Conservation (phyloP, 257 asterid genomes). For the Solanum microdontum region DNA sequence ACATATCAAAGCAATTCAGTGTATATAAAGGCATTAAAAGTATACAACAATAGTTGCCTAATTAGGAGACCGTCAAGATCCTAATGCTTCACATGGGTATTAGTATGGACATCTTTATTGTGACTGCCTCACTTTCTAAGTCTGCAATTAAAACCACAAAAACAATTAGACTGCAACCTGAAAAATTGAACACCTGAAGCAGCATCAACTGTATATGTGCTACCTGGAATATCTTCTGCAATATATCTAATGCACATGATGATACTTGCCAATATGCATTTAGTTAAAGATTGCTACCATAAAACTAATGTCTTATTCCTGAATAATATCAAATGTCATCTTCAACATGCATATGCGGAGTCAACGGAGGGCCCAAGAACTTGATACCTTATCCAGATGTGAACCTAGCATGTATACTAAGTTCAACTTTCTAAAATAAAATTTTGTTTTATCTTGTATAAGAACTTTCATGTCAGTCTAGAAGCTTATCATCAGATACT, state of each 20-base stretch:
- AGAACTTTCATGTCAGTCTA: not conserved
- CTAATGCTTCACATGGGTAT: not conserved
- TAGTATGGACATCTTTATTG: not conserved
- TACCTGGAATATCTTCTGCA: not conserved
- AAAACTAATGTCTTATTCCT: not conserved
- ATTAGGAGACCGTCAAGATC: not conserved
- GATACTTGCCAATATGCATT: not conserved
- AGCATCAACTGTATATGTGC: not conserved
- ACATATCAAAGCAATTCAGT: not conserved
- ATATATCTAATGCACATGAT: not conserved
- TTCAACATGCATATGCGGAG: not conserved
- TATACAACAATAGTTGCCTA: not conserved
- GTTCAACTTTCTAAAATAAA: not conserved
- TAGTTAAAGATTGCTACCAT: not conserved
- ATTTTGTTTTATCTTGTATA: not conserved
- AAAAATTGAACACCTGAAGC: not conserved
- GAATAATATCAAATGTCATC: not conserved
- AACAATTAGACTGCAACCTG: not conserved
- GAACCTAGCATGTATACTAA: not conserved
- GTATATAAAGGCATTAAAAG: not conserved
- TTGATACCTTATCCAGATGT: too few relatives aligned
- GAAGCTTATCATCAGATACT: not conserved
- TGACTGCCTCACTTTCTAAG: not conserved
- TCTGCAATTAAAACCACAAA: not conserved
- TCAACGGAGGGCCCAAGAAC: not conserved